Conservation (phyloP, 192 early-diverging fungal species). For the Backusella morwellensis region DNA sequence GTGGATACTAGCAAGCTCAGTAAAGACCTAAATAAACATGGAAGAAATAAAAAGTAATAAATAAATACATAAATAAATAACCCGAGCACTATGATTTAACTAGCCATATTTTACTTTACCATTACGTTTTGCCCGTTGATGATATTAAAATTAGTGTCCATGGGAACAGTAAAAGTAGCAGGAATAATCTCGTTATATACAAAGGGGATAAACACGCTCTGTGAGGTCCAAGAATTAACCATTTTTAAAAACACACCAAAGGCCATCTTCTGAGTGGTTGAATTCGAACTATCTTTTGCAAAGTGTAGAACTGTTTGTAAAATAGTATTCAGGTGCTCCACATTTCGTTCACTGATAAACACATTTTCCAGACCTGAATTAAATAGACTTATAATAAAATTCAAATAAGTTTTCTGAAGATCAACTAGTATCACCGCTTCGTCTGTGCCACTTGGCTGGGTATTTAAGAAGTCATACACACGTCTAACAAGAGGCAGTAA, state of each 20-base stretch:
- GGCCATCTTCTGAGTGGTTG: slow-evolving; percentile 59
- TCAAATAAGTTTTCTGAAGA: slow-evolving; percentile 80
- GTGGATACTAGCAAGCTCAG: slow-evolving; percentile 53
- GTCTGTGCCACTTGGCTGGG: slow-evolving; percentile 83
- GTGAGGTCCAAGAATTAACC: slow-evolving; percentile 58
- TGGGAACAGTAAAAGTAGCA: slow-evolving; percentile 78
- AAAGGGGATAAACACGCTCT: slow-evolving; percentile 59
- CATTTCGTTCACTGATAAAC: slow-evolving; percentile 70
- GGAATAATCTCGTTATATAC: slow-evolving; percentile 72
- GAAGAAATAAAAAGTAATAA: background rate
- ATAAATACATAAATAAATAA: background rate
- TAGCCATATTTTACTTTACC: slow-evolving; percentile 35
- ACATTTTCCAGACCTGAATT: slow-evolving; percentile 76
- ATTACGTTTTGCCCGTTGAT: slow-evolving; percentile 73
- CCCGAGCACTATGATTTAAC: no score
- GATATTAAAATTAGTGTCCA: slow-evolving; percentile 67
- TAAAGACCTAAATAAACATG: slow-evolving; percentile 36
- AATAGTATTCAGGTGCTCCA: slow-evolving; percentile 56
- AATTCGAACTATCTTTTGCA: slow-evolving; percentile 60
- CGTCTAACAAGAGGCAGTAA: slow-evolving; percentile 77
- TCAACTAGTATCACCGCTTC: slow-evolving; percentile 75
- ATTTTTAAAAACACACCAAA: slow-evolving; percentile 71
- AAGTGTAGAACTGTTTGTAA: slow-evolving; percentile 68
- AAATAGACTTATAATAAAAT: slow-evolving; percentile 77
- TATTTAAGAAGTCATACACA: slow-evolving; percentile 83